Conservation (phyloP, 306 rosid genomes). For the Echinosophora koreensis region DNA sequence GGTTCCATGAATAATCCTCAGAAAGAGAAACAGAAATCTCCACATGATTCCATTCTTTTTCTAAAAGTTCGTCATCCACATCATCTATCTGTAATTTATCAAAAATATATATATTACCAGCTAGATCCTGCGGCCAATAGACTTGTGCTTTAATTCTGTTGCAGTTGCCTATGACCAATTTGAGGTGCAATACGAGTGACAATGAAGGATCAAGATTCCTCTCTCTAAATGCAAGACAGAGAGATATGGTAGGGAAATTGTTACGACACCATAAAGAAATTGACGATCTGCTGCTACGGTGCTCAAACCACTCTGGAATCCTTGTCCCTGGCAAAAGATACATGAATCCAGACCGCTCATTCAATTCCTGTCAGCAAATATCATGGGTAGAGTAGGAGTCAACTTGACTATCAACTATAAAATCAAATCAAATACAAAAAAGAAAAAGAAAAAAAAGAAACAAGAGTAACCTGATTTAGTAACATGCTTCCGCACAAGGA, state of each 20-base stretch:
- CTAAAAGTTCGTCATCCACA: too few relatives aligned
- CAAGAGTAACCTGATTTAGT: not conserved
- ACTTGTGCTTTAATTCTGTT: too few relatives aligned
- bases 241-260: not conserved
- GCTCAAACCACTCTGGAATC: not conserved
- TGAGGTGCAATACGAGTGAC: too few relatives aligned
- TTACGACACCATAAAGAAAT: not conserved
- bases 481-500: not conserved
- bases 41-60: not conserved
- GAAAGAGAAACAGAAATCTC: not conserved
- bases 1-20: too few relatives aligned
- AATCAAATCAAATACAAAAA: not conserved
- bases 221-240: not conserved
- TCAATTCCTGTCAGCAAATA: not conserved
- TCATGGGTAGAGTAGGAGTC: not conserved
- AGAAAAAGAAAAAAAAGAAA: too few relatives aligned
- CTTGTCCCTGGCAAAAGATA: not conserved
- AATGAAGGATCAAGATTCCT: too few relatives aligned
- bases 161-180: too few relatives aligned
- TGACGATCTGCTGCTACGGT: not conserved
- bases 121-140: too few relatives aligned
- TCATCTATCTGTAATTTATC: too few relatives aligned
- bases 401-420: not conserved
- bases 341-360: too few relatives aligned
- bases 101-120: too few relatives aligned